A percentile compares a stretch with the other conserved stretches of the same genome.
These are phyloP conservation scores for Loxodes magnus DNA, from an alignment of 73 alveolate genomes.

Conservation along the genomic window DNA sequence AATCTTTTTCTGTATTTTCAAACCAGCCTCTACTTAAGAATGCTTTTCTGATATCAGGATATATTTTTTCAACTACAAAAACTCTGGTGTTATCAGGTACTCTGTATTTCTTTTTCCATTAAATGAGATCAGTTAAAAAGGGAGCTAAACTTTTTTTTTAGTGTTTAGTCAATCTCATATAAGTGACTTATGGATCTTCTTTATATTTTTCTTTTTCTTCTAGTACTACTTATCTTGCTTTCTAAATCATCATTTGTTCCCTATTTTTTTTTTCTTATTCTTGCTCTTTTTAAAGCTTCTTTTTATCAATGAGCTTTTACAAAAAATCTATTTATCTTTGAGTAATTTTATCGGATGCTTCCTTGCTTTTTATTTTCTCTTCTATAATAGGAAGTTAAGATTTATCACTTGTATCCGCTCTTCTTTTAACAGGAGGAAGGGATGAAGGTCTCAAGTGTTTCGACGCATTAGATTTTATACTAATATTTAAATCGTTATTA, in stretches of 20 bases:
- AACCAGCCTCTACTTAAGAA: constrained; percentile 26
- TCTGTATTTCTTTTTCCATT: constrained; percentile 53
- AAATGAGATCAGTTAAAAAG: constrained; percentile 36
- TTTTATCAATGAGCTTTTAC: constrained; percentile 2
- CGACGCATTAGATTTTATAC: not conserved
- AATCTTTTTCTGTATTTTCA: constrained; percentile 15
- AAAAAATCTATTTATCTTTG: constrained; percentile 25
- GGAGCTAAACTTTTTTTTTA: constrained; percentile 30
- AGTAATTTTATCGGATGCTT: constrained; percentile 22
- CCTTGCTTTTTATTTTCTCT: constrained; percentile 25
- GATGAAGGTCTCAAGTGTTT: constrained; percentile 10
- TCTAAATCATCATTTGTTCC: not conserved
- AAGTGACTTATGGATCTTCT: constrained; percentile 15
- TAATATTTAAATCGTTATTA: constrained; percentile 2
- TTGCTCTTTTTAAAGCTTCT: constrained; percentile 7
- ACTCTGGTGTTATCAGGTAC: constrained; percentile 33
- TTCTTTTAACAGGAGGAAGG: constrained; percentile 8
- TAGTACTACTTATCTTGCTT: constrained; percentile 13
- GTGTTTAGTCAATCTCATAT: constrained; percentile 1
- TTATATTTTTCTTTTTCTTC: constrained; percentile 13
- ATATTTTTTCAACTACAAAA: constrained; percentile 26
- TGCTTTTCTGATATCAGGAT: constrained; percentile 32
- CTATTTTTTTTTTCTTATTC: constrained; percentile 14
- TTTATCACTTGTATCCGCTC: constrained; percentile 31
- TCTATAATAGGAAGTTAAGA: constrained; percentile 21